Conservation (phyloP, 176 grass and related monocot species). For the Saccharum officinarum region DNA sequence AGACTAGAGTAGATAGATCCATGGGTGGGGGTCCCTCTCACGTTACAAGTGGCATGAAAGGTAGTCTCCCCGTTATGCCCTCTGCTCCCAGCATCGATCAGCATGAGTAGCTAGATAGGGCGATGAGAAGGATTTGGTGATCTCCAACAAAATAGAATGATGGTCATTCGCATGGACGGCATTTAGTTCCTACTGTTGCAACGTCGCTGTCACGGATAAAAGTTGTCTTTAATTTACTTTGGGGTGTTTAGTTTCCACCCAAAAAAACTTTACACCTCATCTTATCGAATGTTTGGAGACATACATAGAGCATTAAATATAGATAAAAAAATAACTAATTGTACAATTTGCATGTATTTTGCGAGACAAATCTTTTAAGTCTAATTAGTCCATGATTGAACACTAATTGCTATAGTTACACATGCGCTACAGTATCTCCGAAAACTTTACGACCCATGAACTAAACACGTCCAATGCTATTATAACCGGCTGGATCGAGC, state of each 20-base stretch:
- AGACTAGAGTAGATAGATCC: not conserved
- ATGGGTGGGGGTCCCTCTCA: slow-evolving; percentile 27
- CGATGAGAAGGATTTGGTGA: slow-evolving; percentile 28
- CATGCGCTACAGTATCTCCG: too few species aligned
- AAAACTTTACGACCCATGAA: too few species aligned
- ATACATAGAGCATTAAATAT: too few species aligned
- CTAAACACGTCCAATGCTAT: too few species aligned
- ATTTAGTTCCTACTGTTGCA: not conserved
- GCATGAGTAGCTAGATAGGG: slow-evolving; percentile 5
- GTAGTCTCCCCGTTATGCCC: slow-evolving; percentile 17
- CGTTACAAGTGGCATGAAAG: slow-evolving; percentile 33
- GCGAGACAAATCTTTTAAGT: too few species aligned
- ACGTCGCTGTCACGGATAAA: slow-evolving; percentile 30
- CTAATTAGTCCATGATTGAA: too few species aligned
- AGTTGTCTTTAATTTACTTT: not conserved
- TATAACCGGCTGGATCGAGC: not conserved
- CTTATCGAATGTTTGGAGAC: too few species aligned
- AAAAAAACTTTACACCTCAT: too few species aligned
- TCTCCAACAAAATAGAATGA: not conserved
- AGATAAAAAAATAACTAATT: too few species aligned
- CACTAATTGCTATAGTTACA: too few species aligned
- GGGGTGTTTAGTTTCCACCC: not conserved
- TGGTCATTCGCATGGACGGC: not conserved
- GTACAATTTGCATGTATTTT: too few species aligned
- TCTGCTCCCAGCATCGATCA: slow-evolving; percentile 26